phyloP scores from a whole-genome alignment of 2,329 filamentous ascomycete species.

The Stachybotrys chartarum region DNA sequence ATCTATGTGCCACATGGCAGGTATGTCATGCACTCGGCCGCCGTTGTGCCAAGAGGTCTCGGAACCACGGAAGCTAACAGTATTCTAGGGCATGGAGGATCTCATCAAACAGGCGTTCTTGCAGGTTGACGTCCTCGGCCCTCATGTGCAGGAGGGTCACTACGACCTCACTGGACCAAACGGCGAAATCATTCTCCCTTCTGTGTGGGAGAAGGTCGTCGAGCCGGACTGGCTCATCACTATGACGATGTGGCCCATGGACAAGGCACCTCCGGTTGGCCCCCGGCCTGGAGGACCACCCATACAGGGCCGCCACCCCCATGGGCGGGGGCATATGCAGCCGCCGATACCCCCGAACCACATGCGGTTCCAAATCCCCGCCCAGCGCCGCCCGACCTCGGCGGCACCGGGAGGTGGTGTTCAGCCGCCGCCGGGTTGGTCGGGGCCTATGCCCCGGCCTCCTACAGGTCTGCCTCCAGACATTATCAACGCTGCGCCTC shows the following conservation, averaged over 20 bases:
- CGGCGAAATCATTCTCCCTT: conserved; percentile 73
- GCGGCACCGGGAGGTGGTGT: conserved; percentile 7
- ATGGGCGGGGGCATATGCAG: neutral
- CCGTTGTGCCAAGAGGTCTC: neutral
- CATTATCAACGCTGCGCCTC: conserved; percentile 13
- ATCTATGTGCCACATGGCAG: conserved; percentile 76
- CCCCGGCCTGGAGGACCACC: conserved; percentile 4
- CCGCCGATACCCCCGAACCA: conserved; percentile 2
- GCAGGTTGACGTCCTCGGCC: conserved; percentile 69
- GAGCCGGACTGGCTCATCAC: conserved; percentile 58
- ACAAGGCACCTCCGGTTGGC: conserved; percentile 27
- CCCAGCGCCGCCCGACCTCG: neutral
- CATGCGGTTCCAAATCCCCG: neutral
- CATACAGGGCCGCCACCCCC: conserved; percentile 4
- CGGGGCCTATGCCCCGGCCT: neutral
- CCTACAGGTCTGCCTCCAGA: conserved; percentile 5
- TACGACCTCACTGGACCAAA: conserved; percentile 76
- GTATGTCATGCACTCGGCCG: conserved; percentile 40
- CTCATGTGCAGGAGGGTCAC: conserved; percentile 69
- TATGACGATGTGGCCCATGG: conserved; percentile 54
- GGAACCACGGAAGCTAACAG: neutral
- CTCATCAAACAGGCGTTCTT: conserved; percentile 79
- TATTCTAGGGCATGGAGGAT: conserved; percentile 69
- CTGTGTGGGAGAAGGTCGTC: conserved; percentile 73
- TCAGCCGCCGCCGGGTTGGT: conserved; percentile 9